Base-by-base conservation (phyloP, 305 asterid species). In the Solanum chacoense region DNA sequence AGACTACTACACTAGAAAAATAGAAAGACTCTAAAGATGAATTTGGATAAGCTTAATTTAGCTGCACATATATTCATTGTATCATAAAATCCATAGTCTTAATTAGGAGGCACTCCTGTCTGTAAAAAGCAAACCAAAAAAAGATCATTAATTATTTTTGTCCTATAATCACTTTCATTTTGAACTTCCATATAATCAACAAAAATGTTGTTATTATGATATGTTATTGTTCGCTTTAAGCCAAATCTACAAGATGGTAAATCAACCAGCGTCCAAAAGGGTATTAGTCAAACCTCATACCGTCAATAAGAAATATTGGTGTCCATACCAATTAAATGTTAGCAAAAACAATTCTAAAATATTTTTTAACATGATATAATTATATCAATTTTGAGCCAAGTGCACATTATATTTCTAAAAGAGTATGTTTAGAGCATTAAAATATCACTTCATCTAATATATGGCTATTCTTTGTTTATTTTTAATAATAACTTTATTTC, bases 391-490 rank as follows among this genome's bases (percentile, higher is more conserved):
- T 29, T 31, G 37, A 31, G 1, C 22, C 12, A 72, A 29, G n/a
- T 29, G 2, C 20, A 8, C 20, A 29, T 72, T 18, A 20, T 72
- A 29, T 16, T 16, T 7, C 7, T 3, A 14, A 14, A 72, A 29
- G 7, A 20, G 12, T 72, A 24, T 67, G 29, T n/a, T 72, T 29
- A 29, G n/a, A 29, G 34, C 36, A 72, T 72, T 29, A 29, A 72
- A 29, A 0, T 72, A 31, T 72, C n/a, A 29, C 11, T 7, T 11
- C 11, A 29, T 13, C 36, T 71, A 18, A 36, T 9, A 34, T 8
- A 8, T 18, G 8, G 0, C 16, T 24, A 0, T 65, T n/a, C 4
- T 40, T n/a, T 45, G 0, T 63, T 63, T 63, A n/a, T 22, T 63
- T 63, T 63, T 9, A 10, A 63, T 3, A 1, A 22, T 22, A 2